Conservation (phyloP, 352 stramenopile species). For the Blastocystis hominis region DNA sequence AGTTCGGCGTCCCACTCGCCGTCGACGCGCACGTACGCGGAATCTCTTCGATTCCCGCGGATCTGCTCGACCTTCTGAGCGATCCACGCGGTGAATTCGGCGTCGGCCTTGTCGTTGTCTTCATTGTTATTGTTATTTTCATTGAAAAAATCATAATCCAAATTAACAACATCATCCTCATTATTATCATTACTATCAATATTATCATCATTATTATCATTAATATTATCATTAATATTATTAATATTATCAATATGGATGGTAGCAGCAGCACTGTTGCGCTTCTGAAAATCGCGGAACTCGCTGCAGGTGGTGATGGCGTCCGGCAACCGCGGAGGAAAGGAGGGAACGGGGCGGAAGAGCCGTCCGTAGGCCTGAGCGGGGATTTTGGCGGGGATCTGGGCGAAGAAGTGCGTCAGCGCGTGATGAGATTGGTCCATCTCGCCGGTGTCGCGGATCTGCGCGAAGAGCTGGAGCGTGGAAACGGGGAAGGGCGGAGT, state of each 20-base stretch:
- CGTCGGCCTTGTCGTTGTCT: background rate
- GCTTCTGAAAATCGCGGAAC: background rate
- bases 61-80: background rate
- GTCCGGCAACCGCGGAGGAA: background rate
- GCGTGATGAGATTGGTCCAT: background rate
- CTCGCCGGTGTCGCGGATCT: background rate
- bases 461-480: background rate
- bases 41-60: background rate
- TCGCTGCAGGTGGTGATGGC: background rate
- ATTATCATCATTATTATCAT: no score
- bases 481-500: background rate
- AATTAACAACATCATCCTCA: no score
- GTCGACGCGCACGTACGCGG: background rate
- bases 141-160: no score
- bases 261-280: no score
- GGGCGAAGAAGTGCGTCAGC: slow-evolving; percentile 22
- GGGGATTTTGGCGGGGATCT: background rate
- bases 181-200: no score
- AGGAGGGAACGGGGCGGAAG: background rate
- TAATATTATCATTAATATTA: no score
- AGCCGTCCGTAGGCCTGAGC: background rate
- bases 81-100: background rate
- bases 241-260: no score
- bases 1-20: background rate
- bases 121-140: background rate